Evolutionary conservation across 768 basidiomycete species (phyloP).

Genomic region (Suillus ampliporus): DNA sequence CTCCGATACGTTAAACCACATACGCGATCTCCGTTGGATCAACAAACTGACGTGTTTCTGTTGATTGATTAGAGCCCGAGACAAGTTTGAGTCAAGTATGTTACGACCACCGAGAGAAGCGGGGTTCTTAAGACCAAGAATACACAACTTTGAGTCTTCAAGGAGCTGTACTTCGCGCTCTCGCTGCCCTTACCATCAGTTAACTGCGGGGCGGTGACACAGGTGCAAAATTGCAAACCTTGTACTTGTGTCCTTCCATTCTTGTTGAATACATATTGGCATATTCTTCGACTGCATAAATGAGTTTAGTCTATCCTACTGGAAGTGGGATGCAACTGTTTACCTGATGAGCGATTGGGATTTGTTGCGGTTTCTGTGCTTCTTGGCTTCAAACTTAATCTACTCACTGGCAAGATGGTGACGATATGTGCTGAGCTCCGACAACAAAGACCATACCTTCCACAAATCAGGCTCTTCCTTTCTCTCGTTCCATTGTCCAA

Average conservation of each 20-base stretch:
- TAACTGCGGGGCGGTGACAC: too few species aligned
- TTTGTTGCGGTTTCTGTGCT: slow-evolving; percentile 2
- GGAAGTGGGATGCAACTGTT: neutral
- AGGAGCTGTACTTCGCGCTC: slow-evolving; percentile 19
- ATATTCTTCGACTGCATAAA: slow-evolving; percentile 17
- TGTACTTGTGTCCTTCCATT: slow-evolving; percentile 18
- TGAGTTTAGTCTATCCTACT: neutral
- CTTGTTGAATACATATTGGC: too few species aligned
- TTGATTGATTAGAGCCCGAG: neutral
- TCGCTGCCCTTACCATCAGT: slow-evolving; percentile 7
- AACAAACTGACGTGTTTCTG: too few species aligned
- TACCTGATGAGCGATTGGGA: slow-evolving; percentile 10
- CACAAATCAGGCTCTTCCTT: slow-evolving; percentile 17
- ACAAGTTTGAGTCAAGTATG: neutral
- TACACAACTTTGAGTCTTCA: slow-evolving; percentile 15
- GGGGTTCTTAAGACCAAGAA: neutral
- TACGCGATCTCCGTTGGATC: neutral
- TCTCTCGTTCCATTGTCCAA: slow-evolving; percentile 17
- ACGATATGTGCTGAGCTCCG: neutral
- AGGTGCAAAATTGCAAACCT: slow-evolving; percentile 8
- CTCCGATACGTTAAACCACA: too few species aligned
- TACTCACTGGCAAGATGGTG: neutral
- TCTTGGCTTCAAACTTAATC: slow-evolving; percentile 12
- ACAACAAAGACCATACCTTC: slow-evolving; percentile 9
- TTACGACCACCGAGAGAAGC: neutral